These are phyloP conservation scores for Rickenella mellea DNA, from an alignment of 768 basidiomycete species.

Conservation along the genomic window DNA sequence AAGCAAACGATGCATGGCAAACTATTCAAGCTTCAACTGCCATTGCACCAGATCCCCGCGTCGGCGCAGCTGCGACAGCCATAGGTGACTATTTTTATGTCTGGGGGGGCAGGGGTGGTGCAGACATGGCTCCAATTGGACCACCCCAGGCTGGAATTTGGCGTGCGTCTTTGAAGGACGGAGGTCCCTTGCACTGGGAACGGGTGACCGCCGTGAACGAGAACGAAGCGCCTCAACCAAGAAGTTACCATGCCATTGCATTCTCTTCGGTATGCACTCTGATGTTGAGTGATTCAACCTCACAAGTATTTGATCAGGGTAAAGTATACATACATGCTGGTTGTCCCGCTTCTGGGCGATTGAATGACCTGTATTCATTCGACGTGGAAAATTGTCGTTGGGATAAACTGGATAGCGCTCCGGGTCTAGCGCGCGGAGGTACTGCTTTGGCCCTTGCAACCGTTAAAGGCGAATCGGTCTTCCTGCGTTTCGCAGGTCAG, in stretches of 20 bases:
- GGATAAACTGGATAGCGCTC: constrained; percentile 24
- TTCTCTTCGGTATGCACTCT: constrained; percentile 17
- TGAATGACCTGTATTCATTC: constrained; percentile 25
- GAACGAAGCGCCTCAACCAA: constrained; percentile 20
- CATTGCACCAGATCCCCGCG: constrained; percentile 14
- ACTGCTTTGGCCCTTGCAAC: constrained; percentile 25
- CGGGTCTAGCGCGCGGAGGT: constrained; percentile 29
- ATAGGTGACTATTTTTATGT: constrained; percentile 22
- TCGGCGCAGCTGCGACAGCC: constrained; percentile 13
- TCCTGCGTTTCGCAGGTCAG: constrained; percentile 29
- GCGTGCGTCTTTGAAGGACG: constrained; percentile 12
- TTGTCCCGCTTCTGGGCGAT: constrained; percentile 27
- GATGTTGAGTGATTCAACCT: not conserved
- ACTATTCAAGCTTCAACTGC: not conserved
- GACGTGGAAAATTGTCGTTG: constrained; percentile 20
- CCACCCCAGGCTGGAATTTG: constrained; percentile 20
- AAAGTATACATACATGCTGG: constrained; percentile 31
- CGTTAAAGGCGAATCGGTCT: constrained; percentile 11
- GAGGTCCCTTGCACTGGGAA: constrained; percentile 18
- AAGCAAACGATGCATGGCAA: constrained; percentile 2
- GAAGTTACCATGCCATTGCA: constrained; percentile 28
- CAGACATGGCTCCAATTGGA: constrained; percentile 26
- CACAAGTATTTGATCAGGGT: constrained; percentile 11
- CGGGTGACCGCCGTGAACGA: constrained; percentile 16
- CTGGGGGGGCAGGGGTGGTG: constrained; percentile 38